Base-by-base conservation (phyloP, 257 asterid genomes). In the Solanum lycopersicoides region DNA sequence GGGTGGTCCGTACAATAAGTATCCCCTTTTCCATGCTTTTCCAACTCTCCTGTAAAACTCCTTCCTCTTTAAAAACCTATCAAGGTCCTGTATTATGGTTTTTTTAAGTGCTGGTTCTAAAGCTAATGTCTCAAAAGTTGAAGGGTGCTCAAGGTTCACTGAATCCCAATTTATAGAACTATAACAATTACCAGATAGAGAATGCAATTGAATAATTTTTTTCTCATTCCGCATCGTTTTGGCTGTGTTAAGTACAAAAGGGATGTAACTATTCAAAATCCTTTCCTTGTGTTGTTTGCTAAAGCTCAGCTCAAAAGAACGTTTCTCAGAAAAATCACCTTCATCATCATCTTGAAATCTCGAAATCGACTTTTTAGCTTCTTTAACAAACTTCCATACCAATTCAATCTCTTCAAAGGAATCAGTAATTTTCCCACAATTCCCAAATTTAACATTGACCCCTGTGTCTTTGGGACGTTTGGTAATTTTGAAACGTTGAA, bases 21-120 rank as follows among this genome's bases (percentile, higher is more conserved):
- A 95, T 9, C 98, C 98, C 41, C 98, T 87, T 89, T 95, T 95
- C 98, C 98, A 95, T 18, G 97, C 97, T 87, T 92, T 89, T 39
- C 98, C 98, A 1, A 95, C 97, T 23, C 91, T 92, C 88, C 94
- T 83, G 65, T 95, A 95, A 20, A 92, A 94, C 1, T 94, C 96
- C 60, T 89, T 94, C 89, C 98, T 90, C 77, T 88, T 89, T 15
- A 95, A 88, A 45, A 94, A 95, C 89, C 94, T 91, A 42, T 95
- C 94, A 68, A 95, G 86, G 86, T 95, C 98, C 1, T 91, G 93
- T 3, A 88, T 56, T 28, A 94, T 87, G 0, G 69, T 50, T 42
- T 66, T 63, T 56, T 95, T 95, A 72, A 87, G 28, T 11, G 53
- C 56, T 0, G 92, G 82, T 1, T 94, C 98, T 93, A 93, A 90